Evolutionary conservation across 2,329 filamentous ascomycete species (phyloP).

Genomic region (Lecanicillium sp.): DNA sequence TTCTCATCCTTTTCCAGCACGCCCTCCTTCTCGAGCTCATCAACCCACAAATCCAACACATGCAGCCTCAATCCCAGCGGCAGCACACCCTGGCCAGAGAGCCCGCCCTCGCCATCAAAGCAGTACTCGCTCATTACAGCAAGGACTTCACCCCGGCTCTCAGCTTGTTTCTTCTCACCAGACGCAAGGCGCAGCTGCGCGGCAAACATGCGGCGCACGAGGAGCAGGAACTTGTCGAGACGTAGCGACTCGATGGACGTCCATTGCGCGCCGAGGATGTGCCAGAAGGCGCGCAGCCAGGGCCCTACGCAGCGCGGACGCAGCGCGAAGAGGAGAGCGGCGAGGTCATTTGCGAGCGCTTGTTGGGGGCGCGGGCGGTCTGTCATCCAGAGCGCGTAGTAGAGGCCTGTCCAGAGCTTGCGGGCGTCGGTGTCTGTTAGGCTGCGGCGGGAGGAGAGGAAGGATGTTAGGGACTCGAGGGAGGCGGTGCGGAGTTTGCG

Average conservation of each 20-base stretch:
- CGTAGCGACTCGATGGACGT: slow-evolving; percentile 66
- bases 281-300: slow-evolving; percentile 61
- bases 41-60: slow-evolving; percentile 82
- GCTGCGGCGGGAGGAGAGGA: slow-evolving; percentile 54
- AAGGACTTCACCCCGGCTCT: slow-evolving; percentile 17
- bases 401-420: slow-evolving; percentile 92
- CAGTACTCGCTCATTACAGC: slow-evolving; percentile 21
- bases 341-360: slow-evolving; percentile 69
- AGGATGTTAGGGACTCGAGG: slow-evolving; percentile 67
- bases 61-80: slow-evolving; percentile 83
- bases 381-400: slow-evolving; percentile 90
- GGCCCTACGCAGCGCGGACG: slow-evolving; percentile 32
- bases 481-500: slow-evolving; percentile 70
- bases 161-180: slow-evolving; percentile 22
- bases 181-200: slow-evolving; percentile 50
- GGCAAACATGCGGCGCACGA: slow-evolving; percentile 70
- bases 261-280: slow-evolving; percentile 62
- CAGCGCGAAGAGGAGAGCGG: slow-evolving; percentile 53
- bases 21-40: slow-evolving; percentile 71
- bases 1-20: slow-evolving; percentile 33
- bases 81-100: slow-evolving; percentile 43
- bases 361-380: slow-evolving; percentile 86
- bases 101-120: slow-evolving; percentile 23
- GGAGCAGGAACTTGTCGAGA: slow-evolving; percentile 87
- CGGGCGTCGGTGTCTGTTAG: slow-evolving; percentile 64